These are phyloP conservation scores for Clarireedia paspali DNA, from an alignment of 2,329 filamentous ascomycete genomes.

Conservation along the genomic window DNA sequence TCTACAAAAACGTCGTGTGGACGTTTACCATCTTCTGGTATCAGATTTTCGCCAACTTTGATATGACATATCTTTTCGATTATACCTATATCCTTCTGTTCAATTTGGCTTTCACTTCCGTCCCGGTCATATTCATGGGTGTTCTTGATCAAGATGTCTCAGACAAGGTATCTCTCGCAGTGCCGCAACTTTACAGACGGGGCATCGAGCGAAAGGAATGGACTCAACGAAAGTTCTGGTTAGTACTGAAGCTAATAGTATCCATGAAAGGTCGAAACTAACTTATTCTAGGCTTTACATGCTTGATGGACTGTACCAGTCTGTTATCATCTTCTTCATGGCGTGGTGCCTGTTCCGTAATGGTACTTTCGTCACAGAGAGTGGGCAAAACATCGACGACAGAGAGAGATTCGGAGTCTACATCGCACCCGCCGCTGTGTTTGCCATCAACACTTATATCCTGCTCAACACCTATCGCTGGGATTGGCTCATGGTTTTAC, in stretches of 20 bases:
- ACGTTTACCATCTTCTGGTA: conserved; percentile 96
- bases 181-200: conserved; percentile 89
- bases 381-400: conserved; percentile 70
- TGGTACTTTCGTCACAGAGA: conserved; percentile 61
- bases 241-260: conserved; percentile 31
- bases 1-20: conserved; percentile 99
- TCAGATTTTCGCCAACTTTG: conserved; percentile 90
- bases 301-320: conserved; percentile 91
- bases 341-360: conserved; percentile 71
- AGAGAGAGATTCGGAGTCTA: conserved; percentile 80
- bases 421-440: conserved; percentile 73
- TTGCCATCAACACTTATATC: conserved; percentile 90
- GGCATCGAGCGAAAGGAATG: conserved; percentile 96
- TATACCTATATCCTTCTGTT: conserved; percentile 97
- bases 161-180: conserved; percentile 85
- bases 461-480: conserved; percentile 94
- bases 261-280: not conserved
- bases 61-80: conserved; percentile 94
- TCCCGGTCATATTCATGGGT: conserved; percentile 92
- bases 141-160: conserved; percentile 95
- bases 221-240: conserved; percentile 97
- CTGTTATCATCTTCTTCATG: conserved; percentile 86
- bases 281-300: conserved; percentile 67
- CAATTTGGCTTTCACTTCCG: conserved; percentile 92
- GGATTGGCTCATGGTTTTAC: conserved; percentile 91